phyloP scores from a whole-genome alignment of 2,329 filamentous ascomycete genomes.

The Purpureocillium lavendulum region DNA sequence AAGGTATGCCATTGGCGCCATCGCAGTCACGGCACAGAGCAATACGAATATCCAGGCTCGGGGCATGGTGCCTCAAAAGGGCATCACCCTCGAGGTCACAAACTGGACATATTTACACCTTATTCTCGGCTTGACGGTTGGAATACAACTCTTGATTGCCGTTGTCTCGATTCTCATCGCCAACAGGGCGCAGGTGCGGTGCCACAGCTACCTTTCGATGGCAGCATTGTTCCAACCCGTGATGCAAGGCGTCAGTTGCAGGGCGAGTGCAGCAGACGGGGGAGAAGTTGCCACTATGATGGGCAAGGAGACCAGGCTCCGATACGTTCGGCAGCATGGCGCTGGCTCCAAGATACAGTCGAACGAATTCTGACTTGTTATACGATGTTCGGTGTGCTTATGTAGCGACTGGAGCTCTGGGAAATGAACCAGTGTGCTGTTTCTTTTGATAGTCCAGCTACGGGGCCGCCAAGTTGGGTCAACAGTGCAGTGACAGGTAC shows the following conservation, averaged over 20 bases:
- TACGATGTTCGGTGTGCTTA: too few relatives aligned
- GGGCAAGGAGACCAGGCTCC: slow-evolving; percentile 10
- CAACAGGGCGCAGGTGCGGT: slow-evolving; percentile 18
- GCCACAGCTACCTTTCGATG: slow-evolving; percentile 13
- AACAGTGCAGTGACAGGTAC: too few relatives aligned
- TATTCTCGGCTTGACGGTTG: slow-evolving; percentile 21
- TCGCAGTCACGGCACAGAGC: slow-evolving; percentile 21
- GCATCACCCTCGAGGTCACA: slow-evolving; percentile 20
- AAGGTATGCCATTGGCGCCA: slow-evolving; percentile 25
- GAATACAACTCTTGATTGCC: slow-evolving; percentile 20
- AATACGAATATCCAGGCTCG: slow-evolving; percentile 16
- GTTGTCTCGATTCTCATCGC: slow-evolving; percentile 12
- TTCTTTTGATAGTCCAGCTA: too few relatives aligned
- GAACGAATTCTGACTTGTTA: too few relatives aligned
- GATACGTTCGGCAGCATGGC: background rate
- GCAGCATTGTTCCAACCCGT: slow-evolving; percentile 11
- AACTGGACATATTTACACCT: slow-evolving; percentile 22
- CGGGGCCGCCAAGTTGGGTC: too few relatives aligned
- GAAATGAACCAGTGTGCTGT: too few relatives aligned
- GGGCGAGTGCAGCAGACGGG: slow-evolving; percentile 1
- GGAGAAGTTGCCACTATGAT: slow-evolving; percentile 2
- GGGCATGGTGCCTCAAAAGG: slow-evolving; percentile 21
- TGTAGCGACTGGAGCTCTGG: too few relatives aligned
- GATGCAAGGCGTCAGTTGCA: slow-evolving; percentile 8
- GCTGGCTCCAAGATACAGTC: background rate